phyloP scores from a whole-genome alignment of 129 eudicot genomes.

The Pseudognaphalium luteoalbum region DNA sequence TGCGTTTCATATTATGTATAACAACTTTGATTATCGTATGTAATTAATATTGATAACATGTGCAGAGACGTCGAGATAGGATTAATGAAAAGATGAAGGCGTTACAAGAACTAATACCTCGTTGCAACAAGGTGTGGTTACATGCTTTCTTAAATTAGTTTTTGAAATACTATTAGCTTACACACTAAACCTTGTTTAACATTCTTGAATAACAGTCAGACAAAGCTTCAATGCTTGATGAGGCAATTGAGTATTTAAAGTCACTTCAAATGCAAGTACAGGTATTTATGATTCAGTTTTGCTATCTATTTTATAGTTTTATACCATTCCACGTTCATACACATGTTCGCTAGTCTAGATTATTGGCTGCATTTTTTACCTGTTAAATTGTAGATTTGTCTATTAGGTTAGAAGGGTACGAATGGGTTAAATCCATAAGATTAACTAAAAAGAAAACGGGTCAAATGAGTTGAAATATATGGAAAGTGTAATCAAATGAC shows the following conservation, averaged over 20 bases:
- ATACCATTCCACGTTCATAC: background rate
- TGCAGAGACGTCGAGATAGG: constrained; percentile 89
- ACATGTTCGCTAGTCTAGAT: background rate
- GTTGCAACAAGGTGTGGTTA: constrained; percentile 74
- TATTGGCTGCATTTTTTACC: background rate
- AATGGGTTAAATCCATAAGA: background rate
- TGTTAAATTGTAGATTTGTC: background rate
- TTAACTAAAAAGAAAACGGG: background rate
- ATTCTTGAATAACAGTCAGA: constrained; percentile 51
- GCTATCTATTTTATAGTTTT: no score
- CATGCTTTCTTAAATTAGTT: background rate
- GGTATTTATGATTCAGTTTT: constrained; percentile 41
- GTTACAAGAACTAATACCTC: constrained; percentile 85
- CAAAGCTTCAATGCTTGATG: constrained; percentile 94
- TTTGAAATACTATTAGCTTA: background rate
- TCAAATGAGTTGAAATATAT: background rate
- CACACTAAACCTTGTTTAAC: background rate
- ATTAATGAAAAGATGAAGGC: constrained; percentile 85
- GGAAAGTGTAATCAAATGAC: background rate
- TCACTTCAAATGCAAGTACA: constrained; percentile 83
- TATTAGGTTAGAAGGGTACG: background rate
- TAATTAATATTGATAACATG: background rate
- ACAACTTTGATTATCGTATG: background rate
- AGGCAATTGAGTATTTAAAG: constrained; percentile 82
- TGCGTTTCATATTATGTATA: background rate